Evolutionary conservation across 768 basidiomycete species (phyloP).

Genomic region (Glaciozyma antarctica): DNA sequence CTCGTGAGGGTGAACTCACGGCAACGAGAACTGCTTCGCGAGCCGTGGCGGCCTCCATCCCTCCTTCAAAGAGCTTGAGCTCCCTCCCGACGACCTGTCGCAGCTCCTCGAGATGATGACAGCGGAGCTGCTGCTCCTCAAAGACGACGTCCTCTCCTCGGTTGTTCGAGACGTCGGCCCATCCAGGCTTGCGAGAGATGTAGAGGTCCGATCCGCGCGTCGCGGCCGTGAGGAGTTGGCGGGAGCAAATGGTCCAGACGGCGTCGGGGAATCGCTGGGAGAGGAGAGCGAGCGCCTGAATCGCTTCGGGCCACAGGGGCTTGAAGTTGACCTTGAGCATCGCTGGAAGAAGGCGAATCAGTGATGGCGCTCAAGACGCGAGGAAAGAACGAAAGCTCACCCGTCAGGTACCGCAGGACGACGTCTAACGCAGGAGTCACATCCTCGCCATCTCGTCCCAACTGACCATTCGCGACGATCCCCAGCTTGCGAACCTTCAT

Average conservation of each 20-base stretch:
- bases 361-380: constrained; percentile 1
- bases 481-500: constrained; percentile 65
- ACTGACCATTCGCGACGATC: constrained; percentile 42
- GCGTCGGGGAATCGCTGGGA: constrained; percentile 18
- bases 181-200: constrained; percentile 23
- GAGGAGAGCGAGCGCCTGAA: constrained; percentile 35
- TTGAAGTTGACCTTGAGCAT: constrained; percentile 89
- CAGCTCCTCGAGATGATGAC: constrained; percentile 25
- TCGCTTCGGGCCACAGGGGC: constrained; percentile 78
- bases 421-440: constrained; percentile 52
- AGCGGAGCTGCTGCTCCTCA: constrained; percentile 28
- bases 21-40: constrained; percentile 14
- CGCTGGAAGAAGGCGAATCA: constrained; percentile 42
- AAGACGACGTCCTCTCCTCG: constrained; percentile 14
- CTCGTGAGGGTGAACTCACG: constrained; percentile 3
- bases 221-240: constrained; percentile 35
- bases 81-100: constrained; percentile 4
- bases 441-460: constrained; percentile 45
- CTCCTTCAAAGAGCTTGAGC: constrained; percentile 17
- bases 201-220: constrained; percentile 24
- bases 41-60: constrained; percentile 9
- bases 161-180: background rate
- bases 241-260: constrained; percentile 38
- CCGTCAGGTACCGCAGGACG: constrained; percentile 61
- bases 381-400: constrained; percentile 40